Evolutionary conservation across 495 filamentous ascomycete genomes (phyloP).

Genomic region (Aspergillus bertholletiae): DNA sequence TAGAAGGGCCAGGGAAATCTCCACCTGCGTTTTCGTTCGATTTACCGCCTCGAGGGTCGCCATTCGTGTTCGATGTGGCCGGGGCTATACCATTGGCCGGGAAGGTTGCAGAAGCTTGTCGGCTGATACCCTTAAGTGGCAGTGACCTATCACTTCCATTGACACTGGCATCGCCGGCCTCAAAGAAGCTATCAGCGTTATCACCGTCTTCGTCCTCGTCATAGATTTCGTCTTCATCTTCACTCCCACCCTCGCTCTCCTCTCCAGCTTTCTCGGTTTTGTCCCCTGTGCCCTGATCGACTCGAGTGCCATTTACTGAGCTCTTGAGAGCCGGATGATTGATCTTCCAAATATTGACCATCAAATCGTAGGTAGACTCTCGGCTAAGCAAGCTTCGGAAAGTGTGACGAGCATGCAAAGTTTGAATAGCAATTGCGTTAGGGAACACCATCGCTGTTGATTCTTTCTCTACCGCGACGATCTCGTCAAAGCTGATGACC

Average conservation of each 20-base stretch:
- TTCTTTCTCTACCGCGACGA: conserved; percentile 95
- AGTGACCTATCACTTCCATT: conserved; percentile 56
- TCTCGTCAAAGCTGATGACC: conserved; percentile 97
- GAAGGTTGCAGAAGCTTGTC: conserved; percentile 65
- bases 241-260: conserved; percentile 54
- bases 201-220: conserved; percentile 70
- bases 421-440: conserved; percentile 96
- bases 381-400: conserved; percentile 93
- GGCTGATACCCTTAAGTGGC: conserved; percentile 51
- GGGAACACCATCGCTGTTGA: conserved; percentile 94
- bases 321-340: conserved; percentile 87
- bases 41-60: conserved; percentile 52
- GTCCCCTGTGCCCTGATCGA: conserved; percentile 77
- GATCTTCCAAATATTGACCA: conserved; percentile 97
- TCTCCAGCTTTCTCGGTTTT: conserved; percentile 83
- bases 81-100: conserved; percentile 34
- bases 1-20: conserved; percentile 86
- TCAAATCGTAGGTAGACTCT: conserved; percentile 93
- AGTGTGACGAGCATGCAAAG: conserved; percentile 87
- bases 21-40: conserved; percentile 46
- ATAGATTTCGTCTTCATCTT: conserved; percentile 71
- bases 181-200: conserved; percentile 54
- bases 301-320: conserved; percentile 78
- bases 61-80: conserved; percentile 21
- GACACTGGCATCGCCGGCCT: conserved; percentile 56